Conservation (phyloP, 176 grass and related monocot genomes). For the Thinopyrum elongatum region DNA sequence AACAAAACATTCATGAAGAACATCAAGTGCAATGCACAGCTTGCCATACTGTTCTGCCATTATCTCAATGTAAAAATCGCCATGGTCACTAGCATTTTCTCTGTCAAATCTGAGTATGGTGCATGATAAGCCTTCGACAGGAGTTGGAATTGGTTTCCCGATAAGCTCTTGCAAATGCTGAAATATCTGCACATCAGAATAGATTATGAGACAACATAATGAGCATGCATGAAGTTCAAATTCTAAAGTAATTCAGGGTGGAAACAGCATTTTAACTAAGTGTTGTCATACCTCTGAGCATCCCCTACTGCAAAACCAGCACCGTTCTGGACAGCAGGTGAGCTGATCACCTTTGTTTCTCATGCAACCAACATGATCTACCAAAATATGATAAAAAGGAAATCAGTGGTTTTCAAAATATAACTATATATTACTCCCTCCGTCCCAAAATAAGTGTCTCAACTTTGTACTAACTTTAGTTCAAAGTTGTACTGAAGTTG, state of each 20-base stretch:
- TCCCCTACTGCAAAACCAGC: constrained; percentile 69
- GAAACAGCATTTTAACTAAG: neutral
- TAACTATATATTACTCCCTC: neutral
- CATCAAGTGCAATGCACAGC: constrained; percentile 55
- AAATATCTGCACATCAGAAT: constrained; percentile 54
- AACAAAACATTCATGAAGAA: constrained; percentile 84
- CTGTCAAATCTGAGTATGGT: constrained; percentile 59
- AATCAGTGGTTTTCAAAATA: constrained; percentile 22
- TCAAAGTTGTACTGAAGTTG: too few relatives aligned
- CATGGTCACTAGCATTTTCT: constrained; percentile 18
- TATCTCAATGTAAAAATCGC: constrained; percentile 26
- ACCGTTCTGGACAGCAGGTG: constrained; percentile 34
- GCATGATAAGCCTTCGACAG: constrained; percentile 53
- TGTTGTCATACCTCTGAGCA: constrained; percentile 57
- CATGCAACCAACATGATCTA: constrained; percentile 80
- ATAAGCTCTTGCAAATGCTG: constrained; percentile 40
- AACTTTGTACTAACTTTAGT: too few relatives aligned
- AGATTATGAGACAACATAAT: constrained; percentile 6
- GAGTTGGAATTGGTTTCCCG: constrained; percentile 49
- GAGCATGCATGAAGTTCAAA: constrained; percentile 3
- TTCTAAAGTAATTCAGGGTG: constrained; percentile 25
- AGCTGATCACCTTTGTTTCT: constrained; percentile 37
- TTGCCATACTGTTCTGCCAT: constrained; percentile 66
- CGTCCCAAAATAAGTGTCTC: too few relatives aligned
- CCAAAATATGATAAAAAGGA: constrained; percentile 32